Conservation (phyloP, 2,329 filamentous ascomycete species). For the Cadophora luteo-olivacea region DNA sequence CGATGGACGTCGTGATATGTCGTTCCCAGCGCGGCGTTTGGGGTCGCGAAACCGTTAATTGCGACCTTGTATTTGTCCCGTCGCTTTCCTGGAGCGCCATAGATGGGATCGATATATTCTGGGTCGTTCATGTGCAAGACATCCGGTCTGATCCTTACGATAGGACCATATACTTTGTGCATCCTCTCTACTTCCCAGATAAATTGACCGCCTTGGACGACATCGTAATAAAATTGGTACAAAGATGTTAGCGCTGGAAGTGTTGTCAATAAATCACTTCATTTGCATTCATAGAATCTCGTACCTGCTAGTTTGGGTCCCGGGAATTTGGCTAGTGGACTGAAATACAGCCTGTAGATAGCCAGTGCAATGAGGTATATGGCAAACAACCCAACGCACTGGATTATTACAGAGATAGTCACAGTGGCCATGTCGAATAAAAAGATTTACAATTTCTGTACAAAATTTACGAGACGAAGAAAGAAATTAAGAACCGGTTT, state of each 20-base stretch:
- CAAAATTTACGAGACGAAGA: too few species aligned
- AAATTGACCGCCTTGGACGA: background rate
- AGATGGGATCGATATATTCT: conserved; percentile 42
- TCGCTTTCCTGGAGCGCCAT: conserved; percentile 32
- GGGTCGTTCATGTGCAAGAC: conserved; percentile 44
- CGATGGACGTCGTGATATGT: conserved; percentile 23
- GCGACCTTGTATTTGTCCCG: conserved; percentile 25
- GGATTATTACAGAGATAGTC: too few species aligned
- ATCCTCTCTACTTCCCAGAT: conserved; percentile 33
- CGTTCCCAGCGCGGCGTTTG: conserved; percentile 19
- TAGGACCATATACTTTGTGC: conserved; percentile 47
- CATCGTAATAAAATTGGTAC: conserved; percentile 13
- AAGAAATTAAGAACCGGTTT: too few species aligned
- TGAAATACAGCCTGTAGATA: conserved; percentile 28
- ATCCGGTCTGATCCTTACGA: conserved; percentile 45
- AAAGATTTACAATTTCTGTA: too few species aligned
- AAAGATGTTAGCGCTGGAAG: background rate
- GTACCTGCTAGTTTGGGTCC: conserved; percentile 22
- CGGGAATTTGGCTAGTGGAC: conserved; percentile 31
- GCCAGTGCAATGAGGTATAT: background rate
- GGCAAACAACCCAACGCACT: background rate
- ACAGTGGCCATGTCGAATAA: background rate
- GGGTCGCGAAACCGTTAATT: conserved; percentile 13
- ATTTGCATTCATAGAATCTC: too few species aligned
- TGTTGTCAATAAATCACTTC: background rate